phyloP scores from a whole-genome alignment of 805 yeast genomes.

The Wickerhamomyces kurtzmanii region DNA sequence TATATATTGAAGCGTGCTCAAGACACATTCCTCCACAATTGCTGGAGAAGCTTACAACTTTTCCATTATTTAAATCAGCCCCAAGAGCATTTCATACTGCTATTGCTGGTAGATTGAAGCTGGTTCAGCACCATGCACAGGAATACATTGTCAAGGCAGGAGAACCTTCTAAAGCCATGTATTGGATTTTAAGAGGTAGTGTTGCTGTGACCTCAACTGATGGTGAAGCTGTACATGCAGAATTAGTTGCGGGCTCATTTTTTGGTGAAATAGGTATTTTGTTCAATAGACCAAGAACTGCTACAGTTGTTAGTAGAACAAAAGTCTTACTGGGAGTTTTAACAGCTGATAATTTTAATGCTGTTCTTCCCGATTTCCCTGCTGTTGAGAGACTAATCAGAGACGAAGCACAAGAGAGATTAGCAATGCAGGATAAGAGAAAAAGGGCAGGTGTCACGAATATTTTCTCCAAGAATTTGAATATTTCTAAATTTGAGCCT shows the following conservation, averaged over 20 bases:
- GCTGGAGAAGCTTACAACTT: constrained; percentile 41
- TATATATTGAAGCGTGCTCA: constrained; percentile 1
- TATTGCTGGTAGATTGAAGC: constrained; percentile 44
- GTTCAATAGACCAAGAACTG: constrained; percentile 69
- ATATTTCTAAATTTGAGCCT: constrained; percentile 2
- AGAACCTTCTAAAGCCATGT: constrained; percentile 68
- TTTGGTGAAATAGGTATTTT: constrained; percentile 77
- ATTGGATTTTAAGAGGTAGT: constrained; percentile 69
- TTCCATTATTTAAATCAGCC: constrained; percentile 58
- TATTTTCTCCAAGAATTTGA: constrained; percentile 11
- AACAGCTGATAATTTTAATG: constrained; percentile 51
- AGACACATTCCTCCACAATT: constrained; percentile 39
- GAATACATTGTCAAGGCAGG: constrained; percentile 63
- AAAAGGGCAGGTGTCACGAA: constrained; percentile 30
- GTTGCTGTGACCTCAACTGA: constrained; percentile 73
- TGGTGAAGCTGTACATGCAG: constrained; percentile 69
- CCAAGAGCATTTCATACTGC: constrained; percentile 55
- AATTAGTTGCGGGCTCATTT: constrained; percentile 55
- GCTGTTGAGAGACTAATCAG: constrained; percentile 56
- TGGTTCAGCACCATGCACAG: constrained; percentile 57
- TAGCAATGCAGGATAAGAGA: constrained; percentile 61
- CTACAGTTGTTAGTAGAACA: constrained; percentile 65
- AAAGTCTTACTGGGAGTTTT: constrained; percentile 59
- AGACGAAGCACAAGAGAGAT: constrained; percentile 72
- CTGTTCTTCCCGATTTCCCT: constrained; percentile 55